Conservation (phyloP, 1,139 yeast species). For the Nakaseomyces nivariensis region DNA sequence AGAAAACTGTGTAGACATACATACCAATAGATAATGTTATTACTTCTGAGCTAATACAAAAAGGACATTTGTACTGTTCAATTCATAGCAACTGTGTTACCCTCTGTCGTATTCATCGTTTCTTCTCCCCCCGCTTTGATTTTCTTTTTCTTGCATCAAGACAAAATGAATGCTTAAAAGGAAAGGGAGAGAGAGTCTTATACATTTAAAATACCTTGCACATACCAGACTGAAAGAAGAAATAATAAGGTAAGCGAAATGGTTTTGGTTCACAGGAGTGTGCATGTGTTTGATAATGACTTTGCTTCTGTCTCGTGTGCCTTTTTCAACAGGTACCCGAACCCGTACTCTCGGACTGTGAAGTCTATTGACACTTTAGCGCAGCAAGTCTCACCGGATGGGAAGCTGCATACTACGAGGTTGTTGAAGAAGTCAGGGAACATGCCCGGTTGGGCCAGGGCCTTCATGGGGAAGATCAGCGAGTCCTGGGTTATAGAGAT, state of each 20-base stretch:
- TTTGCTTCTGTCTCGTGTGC: conserved; percentile 72
- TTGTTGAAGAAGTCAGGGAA: conserved; percentile 72
- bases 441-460: conserved; percentile 70
- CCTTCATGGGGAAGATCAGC: conserved; percentile 61
- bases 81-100: no score
- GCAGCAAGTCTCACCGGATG: conserved; percentile 39
- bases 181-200: no score
- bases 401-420: conserved; percentile 63
- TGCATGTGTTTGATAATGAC: conserved; percentile 49
- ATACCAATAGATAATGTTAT: no score
- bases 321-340: conserved; percentile 77
- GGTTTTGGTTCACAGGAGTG: conserved; percentile 57
- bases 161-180: no score
- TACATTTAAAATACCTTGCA: no score
- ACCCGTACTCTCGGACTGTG: conserved; percentile 87
- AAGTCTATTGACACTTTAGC: conserved; percentile 62
- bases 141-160: no score
- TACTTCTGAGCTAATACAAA: no score
- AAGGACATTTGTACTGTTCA: no score
- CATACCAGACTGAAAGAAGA: no score
- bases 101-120: no score
- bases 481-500: conserved; percentile 82
- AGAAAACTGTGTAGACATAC: no score
- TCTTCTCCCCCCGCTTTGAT: no score
- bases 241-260: conserved; percentile 30